Base-by-base conservation (phyloP, 1,139 yeast genomes). In the Yamadazyma atmosphaerica region DNA sequence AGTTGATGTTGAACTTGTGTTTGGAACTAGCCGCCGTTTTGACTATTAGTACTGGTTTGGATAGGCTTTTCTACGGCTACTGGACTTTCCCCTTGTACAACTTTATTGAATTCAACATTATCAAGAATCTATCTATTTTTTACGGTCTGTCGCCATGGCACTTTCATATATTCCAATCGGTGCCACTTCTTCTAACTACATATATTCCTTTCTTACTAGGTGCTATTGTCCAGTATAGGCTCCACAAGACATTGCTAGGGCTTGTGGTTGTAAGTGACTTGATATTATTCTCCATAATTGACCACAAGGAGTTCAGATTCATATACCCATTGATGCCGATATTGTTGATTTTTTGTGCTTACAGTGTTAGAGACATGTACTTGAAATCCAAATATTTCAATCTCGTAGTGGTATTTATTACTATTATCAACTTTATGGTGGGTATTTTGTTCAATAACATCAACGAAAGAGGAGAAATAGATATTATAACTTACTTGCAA, bases 291-390 rank as follows among this genome's bases (percentile, higher is more conserved):
- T 86, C 96, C 0, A 41, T 67, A 2, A 74, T 92, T 14, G 66
- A 74, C 11, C 99, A 94, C 60, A 94, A 94, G 57, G 99, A 94
- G 55, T 85, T 88, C 50, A 72, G 98, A 34, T 94, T 94, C 56
- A 70, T 92, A n/a, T 86, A 83, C 52, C 96, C 95, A 1, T 58
- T 92, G 39, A 83, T 87, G 59, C 98, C 98, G 2, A 54, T 89
- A 2, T 63, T 88, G 40, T 67, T 84, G 14, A 22, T 53, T 15
- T 45, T 55, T 30, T 40, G 46, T 1, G 42, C 52, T 1, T 42
- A 40, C 26, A 44, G 56, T 4, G 38, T 50, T 3, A 35, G 43
- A 12, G 19, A 31, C 9, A 21, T 41, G 4, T 34, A 35, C 19
- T 25, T 36, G 21, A 27, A 26, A n/a, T 29, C 34, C 13, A 36